Base-by-base conservation (phyloP, 257 asterid species). In the Solanum bukasovii region DNA sequence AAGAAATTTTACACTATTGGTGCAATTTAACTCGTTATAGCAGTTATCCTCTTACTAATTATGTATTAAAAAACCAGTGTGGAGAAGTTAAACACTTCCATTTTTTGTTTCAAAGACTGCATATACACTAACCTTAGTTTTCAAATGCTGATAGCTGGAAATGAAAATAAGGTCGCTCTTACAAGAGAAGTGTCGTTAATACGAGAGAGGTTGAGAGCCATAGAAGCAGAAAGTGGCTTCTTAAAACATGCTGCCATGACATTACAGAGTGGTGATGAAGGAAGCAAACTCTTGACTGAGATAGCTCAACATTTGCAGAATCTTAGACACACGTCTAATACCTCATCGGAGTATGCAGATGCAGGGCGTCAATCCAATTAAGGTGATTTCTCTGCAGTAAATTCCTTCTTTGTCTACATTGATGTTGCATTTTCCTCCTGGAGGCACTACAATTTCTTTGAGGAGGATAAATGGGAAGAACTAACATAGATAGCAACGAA, bases 231-330 rank as follows among this genome's bases (percentile, higher is more conserved):
- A 27, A 93, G 93, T 87, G 95, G 92, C 35, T 94, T 94, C 90
- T 93, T 95, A 85, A 95, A 95, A 91, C 98, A 96, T 65, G 94
- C 96, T 11, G 95, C 97, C 9, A 93, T 93, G 98, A 93, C 94
- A 38, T 44, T 95, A 85, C 99, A 96, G 84, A 91, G 90, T 86
- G 95, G 95, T 35, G 93, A 90, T 7, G 98, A 95, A 61, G 99
- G 97, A 27, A 91, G 92, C 63, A 94, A 93, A 37, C 93, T 97
- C 44, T 92, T 97, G 93, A 89, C 87, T 16, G 98, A 97, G 90
- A 97, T 97, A 89, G 98, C 98, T 91, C 94, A 95, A 84, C 93
- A 94, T 90, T 93, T 97, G 3, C 91, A 93, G 61, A 90, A 90
- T 59, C 95, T 94, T 34, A 90, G 98, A 82, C 90, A 83, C 73